Evolutionary conservation across 495 filamentous ascomycete genomes (phyloP), one percentile per base, ranked within the genome.

Genomic region (Hypomontagnella monticulosa): DNA sequence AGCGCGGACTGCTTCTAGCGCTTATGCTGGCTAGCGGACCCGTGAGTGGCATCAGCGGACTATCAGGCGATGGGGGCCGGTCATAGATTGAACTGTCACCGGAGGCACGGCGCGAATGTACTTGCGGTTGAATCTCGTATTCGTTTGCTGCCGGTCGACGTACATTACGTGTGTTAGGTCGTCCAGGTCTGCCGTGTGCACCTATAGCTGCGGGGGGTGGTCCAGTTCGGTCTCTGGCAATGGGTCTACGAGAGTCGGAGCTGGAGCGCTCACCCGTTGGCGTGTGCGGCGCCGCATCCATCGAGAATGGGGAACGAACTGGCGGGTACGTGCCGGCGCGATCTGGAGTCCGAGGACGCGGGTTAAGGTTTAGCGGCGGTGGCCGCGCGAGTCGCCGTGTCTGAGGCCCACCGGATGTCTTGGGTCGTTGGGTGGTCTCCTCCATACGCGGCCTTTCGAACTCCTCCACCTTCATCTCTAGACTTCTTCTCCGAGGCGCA

Each of bases 381-480:
- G 71, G 71, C 1, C 71, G 69, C 43, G 59, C 53, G 2, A 57
- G 53, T 16, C 33, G 47, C 8, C 59, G 48, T 14, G 15, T 42
- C 19, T 59, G 65, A 14, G 58, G 34, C 27, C 48, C 58, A 14
- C 51, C 63, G 2, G 63, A 64, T 20, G 50, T 63, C 49, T 64
- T 71, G 16, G 66, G 50, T 15, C 59, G 53, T 20, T 62, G 46
- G 15, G 15, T 15, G 3, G 37, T 20, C 11, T 57, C 52, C 10
- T 58, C 66, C 30, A 38, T 12, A 12, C 19, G 33, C n/a, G 44
- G 19, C 51, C 71, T 71, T 47, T 75, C 78, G 1, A 77, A 51
- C 47, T 79, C 75, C 51, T 83, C 81, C n/a, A 81, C 76, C 54
- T 71, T 75, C 76, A 79, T 81, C 10, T 77, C 76, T 48, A 82